Conservation (phyloP, 768 basidiomycete genomes). For the Suillus subalutaceus region DNA sequence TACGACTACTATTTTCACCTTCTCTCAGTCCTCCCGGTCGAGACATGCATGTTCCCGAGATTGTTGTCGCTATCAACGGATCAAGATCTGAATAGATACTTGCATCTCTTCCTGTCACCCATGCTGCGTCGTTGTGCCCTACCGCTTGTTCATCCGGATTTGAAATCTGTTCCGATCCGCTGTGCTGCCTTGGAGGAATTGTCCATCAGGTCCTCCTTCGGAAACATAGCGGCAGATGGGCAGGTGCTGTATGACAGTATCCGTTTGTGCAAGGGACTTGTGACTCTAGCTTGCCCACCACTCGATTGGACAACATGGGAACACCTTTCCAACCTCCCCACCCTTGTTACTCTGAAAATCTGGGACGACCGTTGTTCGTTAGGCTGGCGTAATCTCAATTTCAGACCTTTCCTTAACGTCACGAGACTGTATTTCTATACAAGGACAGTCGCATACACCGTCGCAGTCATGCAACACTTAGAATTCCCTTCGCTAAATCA, state of each 20-base stretch:
- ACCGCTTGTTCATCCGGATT: background rate
- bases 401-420: background rate
- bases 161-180: background rate
- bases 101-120: background rate
- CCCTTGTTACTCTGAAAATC: background rate
- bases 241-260: background rate
- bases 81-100: background rate
- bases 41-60: slow-evolving; percentile 1
- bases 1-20: background rate
- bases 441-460: no score
- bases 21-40: background rate
- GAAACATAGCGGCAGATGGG: background rate
- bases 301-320: background rate
- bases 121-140: background rate
- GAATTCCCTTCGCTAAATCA: slow-evolving; percentile 1
- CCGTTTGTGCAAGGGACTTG: background rate
- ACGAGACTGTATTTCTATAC: background rate
- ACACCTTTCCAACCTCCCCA: background rate
- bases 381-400: background rate
- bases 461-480: background rate
- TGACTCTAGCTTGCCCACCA: background rate
- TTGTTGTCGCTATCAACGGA: background rate
- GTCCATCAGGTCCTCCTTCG: background rate
- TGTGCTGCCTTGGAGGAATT: background rate
- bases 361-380: background rate